Base-by-base conservation (phyloP, 2,329 filamentous ascomycete genomes). In the Lachnellula hyalina region DNA sequence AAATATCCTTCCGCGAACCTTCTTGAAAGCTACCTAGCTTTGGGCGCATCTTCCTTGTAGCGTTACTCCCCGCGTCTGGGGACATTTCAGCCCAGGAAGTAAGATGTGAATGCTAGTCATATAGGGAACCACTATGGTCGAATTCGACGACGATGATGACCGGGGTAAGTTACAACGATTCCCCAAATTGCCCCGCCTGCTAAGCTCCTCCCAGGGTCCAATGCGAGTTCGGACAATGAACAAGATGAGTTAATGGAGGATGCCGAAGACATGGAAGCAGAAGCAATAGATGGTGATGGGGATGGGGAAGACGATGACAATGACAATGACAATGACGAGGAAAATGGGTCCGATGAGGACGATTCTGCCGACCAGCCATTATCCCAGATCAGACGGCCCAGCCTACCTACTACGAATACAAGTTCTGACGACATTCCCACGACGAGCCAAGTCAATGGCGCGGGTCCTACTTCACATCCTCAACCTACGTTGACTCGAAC, bases 211-310 rank as follows among this genome's bases (percentile, higher is more conserved):
- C n/a, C 47, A 68, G 66, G 61, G 15, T 73, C 72, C 23, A 75
- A 74, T 59, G 73, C 67, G 35, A 75, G 74, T 63, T 77, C 75
- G 21, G 76, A 77, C 34, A 76, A 77, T 61, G 80, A 82, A 52
- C 75, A 75, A 54, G 81, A 84, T 62, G 80, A 84, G 64, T 72
- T 79, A 36, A 83, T 83, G 78, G 79, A 83, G 52, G 72, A 74
- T 63, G 69, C 62, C 23, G 71, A 71, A 41, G 67, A 71, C 41
- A 65, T 67, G n/a, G 70, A 71, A 19, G 61, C 56, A 6, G 67
- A 68, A 44, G 64, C 58, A 12, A 68, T 63, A 19, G 67, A 71
- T 40, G 66, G 63, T 5, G 68, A 71, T n/a, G 68, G 62, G 21
- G 66, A 70, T 23, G 63, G 58, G 14, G 64, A 68, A 14, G 65